Evolutionary conservation across 108 stramenopile genomes (phyloP).

Genomic region (Nitzschia sp.): DNA sequence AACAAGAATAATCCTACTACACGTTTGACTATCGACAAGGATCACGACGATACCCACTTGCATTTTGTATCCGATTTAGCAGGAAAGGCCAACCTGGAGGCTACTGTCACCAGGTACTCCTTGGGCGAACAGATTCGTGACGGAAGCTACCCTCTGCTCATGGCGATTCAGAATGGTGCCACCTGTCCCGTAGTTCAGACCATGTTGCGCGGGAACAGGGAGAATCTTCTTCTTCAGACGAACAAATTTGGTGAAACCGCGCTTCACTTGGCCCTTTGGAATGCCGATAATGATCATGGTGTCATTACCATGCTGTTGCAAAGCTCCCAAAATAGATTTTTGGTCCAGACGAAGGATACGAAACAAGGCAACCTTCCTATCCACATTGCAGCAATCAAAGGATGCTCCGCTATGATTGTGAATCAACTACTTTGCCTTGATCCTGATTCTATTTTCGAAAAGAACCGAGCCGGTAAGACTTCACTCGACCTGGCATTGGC

Average conservation of each 20-base stretch:
- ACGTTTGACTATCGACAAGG: neutral
- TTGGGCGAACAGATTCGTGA: constrained; percentile 29
- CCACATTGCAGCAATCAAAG: constrained; percentile 46
- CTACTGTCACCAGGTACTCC: neutral
- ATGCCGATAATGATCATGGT: constrained; percentile 20
- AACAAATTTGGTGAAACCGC: constrained; percentile 36
- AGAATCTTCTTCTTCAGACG: constrained; percentile 22
- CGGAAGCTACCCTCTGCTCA: constrained; percentile 38
- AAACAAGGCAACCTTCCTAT: constrained; percentile 43
- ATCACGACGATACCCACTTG: neutral
- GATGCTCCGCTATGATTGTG: neutral
- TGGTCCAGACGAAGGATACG: constrained; percentile 20
- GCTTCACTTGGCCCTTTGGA: constrained; percentile 32
- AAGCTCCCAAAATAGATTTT: constrained; percentile 3
- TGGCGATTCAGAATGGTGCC: constrained; percentile 35
- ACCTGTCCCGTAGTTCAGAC: constrained; percentile 20
- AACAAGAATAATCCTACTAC: neutral
- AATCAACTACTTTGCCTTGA: neutral
- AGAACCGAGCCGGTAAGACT: neutral
- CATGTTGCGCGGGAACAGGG: constrained; percentile 13
- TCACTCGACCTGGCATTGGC: constrained; percentile 4
- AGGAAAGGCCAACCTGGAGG: neutral
- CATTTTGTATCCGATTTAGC: neutral
- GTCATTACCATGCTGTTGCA: constrained; percentile 38
- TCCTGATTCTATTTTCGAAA: constrained; percentile 1